Conservation (phyloP, 2,329 filamentous ascomycete species). For the Trichoderma simmonsii region DNA sequence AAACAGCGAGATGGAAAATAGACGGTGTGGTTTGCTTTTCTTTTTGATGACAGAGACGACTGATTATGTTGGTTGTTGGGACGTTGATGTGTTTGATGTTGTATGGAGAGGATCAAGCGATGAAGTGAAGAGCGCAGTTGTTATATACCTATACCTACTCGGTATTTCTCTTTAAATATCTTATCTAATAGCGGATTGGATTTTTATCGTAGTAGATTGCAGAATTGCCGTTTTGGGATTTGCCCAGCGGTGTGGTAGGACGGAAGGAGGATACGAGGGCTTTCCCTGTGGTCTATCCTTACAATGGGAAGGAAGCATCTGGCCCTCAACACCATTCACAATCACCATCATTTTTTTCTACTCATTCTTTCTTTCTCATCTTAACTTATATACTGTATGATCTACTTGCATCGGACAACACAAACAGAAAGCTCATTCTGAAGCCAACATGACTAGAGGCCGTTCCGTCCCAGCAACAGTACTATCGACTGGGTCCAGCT, state of each 20-base stretch:
- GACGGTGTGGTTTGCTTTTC: neutral
- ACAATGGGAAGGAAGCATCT: neutral
- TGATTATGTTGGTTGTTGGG: neutral
- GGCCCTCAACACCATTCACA: neutral
- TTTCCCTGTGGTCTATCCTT: neutral
- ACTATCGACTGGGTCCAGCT: neutral
- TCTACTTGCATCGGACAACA: too few relatives aligned
- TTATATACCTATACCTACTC: neutral
- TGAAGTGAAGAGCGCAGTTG: neutral
- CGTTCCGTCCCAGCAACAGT: slow-evolving; percentile 15
- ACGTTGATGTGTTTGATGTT: neutral
- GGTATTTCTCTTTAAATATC: neutral
- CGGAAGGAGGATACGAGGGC: neutral
- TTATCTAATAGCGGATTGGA: neutral
- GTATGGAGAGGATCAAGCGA: neutral
- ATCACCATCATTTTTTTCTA: neutral
- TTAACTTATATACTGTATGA: neutral
- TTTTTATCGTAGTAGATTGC: neutral
- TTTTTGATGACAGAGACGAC: neutral
- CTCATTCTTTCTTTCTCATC: neutral
- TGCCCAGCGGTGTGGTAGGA: too few relatives aligned
- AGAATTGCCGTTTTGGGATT: neutral
- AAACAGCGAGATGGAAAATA: slow-evolving; percentile 37
- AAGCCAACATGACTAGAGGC: slow-evolving; percentile 1
- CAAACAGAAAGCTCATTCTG: neutral